phyloP scores from a whole-genome alignment of 2,329 filamentous ascomycete species.

The Chaetoscypha palmicola region DNA sequence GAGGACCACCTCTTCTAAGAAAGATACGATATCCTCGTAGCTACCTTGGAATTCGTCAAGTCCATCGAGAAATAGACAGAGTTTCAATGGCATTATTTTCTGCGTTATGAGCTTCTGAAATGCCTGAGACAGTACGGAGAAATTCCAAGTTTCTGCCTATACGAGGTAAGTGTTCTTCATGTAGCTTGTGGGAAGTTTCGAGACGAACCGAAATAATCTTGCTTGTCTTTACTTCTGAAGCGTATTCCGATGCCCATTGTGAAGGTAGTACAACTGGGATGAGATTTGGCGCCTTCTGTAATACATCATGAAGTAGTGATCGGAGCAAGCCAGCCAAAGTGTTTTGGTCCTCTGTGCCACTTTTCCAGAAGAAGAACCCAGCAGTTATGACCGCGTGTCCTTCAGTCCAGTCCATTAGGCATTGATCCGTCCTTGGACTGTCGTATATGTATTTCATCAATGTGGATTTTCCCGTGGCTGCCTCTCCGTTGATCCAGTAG shows the following conservation, averaged over 20 bases:
- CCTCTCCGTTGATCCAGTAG: not conserved
- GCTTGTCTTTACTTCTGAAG: not conserved
- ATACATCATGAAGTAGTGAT: conserved; percentile 6
- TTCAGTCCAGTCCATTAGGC: not conserved
- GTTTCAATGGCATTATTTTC: too few relatives aligned
- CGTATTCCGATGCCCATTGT: not conserved
- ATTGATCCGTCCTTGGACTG: not conserved
- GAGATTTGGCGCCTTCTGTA: not conserved
- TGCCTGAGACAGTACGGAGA: too few relatives aligned
- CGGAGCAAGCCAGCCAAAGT: conserved; percentile 8
- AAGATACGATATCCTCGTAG: too few relatives aligned
- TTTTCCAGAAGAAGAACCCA: conserved; percentile 41
- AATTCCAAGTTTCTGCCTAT: too few relatives aligned
- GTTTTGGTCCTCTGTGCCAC: conserved; percentile 26
- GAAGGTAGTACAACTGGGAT: not conserved
- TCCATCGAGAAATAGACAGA: conserved; percentile 33
- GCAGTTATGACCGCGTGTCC: conserved; percentile 32
- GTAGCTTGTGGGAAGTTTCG: not conserved
- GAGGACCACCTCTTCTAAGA: conserved; percentile 15
- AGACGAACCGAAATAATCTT: not conserved
- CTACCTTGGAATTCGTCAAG: conserved; percentile 29
- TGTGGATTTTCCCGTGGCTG: not conserved
- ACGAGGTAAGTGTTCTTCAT: not conserved
- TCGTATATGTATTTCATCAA: not conserved
- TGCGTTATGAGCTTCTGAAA: too few relatives aligned